A percentile compares a stretch with the other conserved stretches of the same genome.
phyloP scores from a whole-genome alignment of 2,329 filamentous ascomycete genomes.

The Thyridium curvatum region DNA sequence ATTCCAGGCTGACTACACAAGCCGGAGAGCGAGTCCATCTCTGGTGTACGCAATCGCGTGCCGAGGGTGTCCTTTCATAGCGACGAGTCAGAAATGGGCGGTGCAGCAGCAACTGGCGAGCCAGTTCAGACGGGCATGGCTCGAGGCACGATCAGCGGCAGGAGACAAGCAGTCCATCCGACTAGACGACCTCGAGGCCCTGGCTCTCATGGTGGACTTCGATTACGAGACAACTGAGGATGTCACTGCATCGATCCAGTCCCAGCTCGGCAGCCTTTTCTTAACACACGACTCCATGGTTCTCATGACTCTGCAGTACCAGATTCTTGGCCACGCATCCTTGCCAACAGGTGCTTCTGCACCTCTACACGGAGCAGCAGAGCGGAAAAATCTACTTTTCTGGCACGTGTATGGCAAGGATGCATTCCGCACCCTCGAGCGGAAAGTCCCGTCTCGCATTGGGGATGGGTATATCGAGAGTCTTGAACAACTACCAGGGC shows the following conservation, averaged over 20 bases:
- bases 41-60: slow-evolving; percentile 16
- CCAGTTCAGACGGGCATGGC: slow-evolving; percentile 13
- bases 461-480: slow-evolving; percentile 4
- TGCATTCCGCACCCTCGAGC: slow-evolving; percentile 12
- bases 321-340: too few species aligned
- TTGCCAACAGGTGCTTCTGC: too few species aligned
- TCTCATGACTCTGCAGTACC: too few species aligned
- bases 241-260: slow-evolving; percentile 1
- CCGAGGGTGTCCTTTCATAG: slow-evolving; percentile 14
- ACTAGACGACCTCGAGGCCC: slow-evolving; percentile 12
- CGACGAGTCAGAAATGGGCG: slow-evolving; percentile 9
- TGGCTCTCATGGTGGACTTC: slow-evolving; percentile 13
- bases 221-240: slow-evolving; percentile 5
- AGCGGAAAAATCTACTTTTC: slow-evolving; percentile 11
- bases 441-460: slow-evolving; percentile 10
- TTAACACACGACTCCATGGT: slow-evolving; percentile 16
- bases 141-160: slow-evolving; percentile 7
- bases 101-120: slow-evolving; percentile 13
- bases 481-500: neutral
- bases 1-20: slow-evolving; percentile 17
- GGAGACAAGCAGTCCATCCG: slow-evolving; percentile 1
- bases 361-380: too few species aligned
- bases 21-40: slow-evolving; percentile 10
- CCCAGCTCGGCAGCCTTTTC: slow-evolving; percentile 11
- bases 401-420: slow-evolving; percentile 15